Evolutionary conservation across 2,329 filamentous ascomycete species (phyloP).

Genomic region (Cercospora janseana): DNA sequence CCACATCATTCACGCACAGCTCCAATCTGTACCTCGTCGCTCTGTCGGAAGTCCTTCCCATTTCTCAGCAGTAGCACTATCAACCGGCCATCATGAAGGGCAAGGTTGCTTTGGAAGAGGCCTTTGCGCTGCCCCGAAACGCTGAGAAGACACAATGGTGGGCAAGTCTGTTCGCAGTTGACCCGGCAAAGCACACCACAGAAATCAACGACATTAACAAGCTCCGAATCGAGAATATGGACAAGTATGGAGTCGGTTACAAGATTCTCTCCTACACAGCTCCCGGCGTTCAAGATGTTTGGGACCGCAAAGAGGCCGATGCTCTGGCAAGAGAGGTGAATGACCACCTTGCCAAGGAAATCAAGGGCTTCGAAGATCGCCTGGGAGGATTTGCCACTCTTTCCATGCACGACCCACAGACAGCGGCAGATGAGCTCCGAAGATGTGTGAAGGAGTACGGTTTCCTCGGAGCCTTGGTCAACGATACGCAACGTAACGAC

Average conservation of each 20-base stretch:
- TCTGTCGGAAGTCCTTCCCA: not conserved
- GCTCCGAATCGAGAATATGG: constrained; percentile 44
- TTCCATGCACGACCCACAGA: constrained; percentile 51
- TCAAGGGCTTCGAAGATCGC: constrained; percentile 44
- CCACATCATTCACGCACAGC: not conserved
- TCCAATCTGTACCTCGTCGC: not conserved
- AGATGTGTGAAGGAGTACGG: constrained; percentile 53
- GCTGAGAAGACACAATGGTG: constrained; percentile 60
- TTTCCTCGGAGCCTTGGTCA: constrained; percentile 40
- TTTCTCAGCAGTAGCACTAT: not conserved
- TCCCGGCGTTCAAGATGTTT: constrained; percentile 51
- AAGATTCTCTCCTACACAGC: constrained; percentile 51
- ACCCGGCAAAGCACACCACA: constrained; percentile 56
- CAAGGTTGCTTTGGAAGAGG: constrained; percentile 63
- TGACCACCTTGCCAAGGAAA: constrained; percentile 46
- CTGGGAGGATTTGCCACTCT: constrained; percentile 47
- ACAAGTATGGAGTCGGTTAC: constrained; percentile 49
- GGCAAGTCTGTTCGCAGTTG: constrained; percentile 59
- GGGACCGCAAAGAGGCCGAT: constrained; percentile 46
- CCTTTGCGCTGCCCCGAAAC: constrained; percentile 59
- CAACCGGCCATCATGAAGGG: constrained; percentile 44
- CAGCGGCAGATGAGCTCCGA: constrained; percentile 52
- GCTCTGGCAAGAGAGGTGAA: constrained; percentile 48
- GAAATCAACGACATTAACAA: constrained; percentile 55
- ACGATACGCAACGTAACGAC: constrained; percentile 53